Base-by-base conservation (phyloP, 23 red algal species). In the Pyropia yezoensis region DNA sequence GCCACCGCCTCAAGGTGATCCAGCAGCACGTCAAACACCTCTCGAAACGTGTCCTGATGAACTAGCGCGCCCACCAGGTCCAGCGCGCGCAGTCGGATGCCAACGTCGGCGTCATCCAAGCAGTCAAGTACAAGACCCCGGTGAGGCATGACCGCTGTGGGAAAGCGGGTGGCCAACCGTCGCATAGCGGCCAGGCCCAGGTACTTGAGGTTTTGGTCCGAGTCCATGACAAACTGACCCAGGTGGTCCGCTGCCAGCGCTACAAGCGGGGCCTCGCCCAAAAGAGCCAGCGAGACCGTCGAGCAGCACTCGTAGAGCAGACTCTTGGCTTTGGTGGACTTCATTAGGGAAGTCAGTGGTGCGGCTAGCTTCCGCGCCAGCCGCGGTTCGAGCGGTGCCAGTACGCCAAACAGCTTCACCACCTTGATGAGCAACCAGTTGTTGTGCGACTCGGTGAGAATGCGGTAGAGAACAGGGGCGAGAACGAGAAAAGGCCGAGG, bases 341-440 rank as follows among this genome's bases (percentile, higher is more conserved):
- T 53, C 78, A 98, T 78, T 27, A 98, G 27, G 54, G 77, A 66
- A 11, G 69, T 71, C 19, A 98, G 52, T 14, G 86, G 85, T 22
- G 78, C 55, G 20, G 83, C 79, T 16, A 98, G 78, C 27, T 98
- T 98, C 63, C 87, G 91, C 17, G 71, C 81, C 8, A 98, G 67
- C 25, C 87, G 75, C 62, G 77, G 77, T 52, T 98, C 94, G 18
- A 82, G 51, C 21, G 73, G 77, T 17, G 79, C 80, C 23, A 98
- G 50, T 14, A 74, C 68, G 33, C 82, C 88, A 73, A 98, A 82
- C n/a, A 91, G 51, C 70, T 90, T 98, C 17, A 98, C 81, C 34
- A 98, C 67, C 58, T 98, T 98, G 74, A 98, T 98, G 20, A 84
- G 77, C 94, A 98, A 68, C 94, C 94, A 98, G 67, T 98, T 98